phyloP scores from a whole-genome alignment of 306 rosid species.

The Pterocarpus santalinus region DNA sequence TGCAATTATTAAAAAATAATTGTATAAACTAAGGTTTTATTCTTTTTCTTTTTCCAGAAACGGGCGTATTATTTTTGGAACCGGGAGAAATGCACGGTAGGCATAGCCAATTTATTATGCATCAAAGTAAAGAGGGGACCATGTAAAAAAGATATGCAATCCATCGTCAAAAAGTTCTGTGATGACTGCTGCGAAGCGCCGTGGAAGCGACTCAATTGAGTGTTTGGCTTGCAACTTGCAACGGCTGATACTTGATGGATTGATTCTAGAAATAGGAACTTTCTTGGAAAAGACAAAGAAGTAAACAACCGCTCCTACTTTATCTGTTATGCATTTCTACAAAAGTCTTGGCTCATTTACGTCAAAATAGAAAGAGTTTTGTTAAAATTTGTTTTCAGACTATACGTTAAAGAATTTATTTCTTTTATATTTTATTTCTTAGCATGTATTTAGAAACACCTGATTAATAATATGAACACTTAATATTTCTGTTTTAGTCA shows the following conservation, averaged over 20 bases:
- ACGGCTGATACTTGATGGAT: neutral
- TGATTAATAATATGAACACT: too few relatives aligned
- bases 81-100: too few relatives aligned
- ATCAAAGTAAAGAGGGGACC: neutral
- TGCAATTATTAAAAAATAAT: too few relatives aligned
- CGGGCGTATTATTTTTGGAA: too few relatives aligned
- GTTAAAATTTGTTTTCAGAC: neutral
- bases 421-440: neutral
- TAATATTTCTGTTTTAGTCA: too few relatives aligned
- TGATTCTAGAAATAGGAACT: neutral
- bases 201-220: neutral
- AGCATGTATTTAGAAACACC: neutral
- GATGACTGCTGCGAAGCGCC: neutral
- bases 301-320: neutral
- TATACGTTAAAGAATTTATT: neutral
- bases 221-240: neutral
- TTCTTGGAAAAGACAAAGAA: neutral
- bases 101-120: too few relatives aligned
- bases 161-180: neutral
- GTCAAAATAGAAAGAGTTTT: neutral
- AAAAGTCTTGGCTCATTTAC: neutral
- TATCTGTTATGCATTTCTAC: constrained; percentile 3
- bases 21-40: too few relatives aligned
- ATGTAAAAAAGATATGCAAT: neutral
- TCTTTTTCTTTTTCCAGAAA: too few relatives aligned